phyloP scores from a whole-genome alignment of 192 early-diverging fungal genomes.

The Backusella sp. region DNA sequence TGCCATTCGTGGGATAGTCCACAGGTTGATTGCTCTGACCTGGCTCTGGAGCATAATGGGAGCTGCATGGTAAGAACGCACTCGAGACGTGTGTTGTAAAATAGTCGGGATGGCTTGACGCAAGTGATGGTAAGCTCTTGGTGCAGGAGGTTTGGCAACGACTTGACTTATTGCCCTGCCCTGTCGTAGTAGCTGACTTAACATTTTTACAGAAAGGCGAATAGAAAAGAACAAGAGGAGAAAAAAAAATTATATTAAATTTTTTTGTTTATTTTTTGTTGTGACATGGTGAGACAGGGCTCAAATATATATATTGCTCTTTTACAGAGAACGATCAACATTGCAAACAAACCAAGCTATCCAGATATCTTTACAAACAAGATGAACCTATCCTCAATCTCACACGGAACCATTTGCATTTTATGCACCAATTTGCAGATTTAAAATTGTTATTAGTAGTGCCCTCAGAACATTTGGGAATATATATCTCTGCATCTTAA shows the following conservation, averaged over 20 bases:
- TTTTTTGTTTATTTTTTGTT: not conserved
- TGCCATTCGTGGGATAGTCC: constrained; percentile 40
- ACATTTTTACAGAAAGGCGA: not conserved
- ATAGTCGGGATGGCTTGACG: not conserved
- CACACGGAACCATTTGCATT: too few relatives aligned
- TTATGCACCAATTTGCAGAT: too few relatives aligned
- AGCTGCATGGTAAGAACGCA: constrained; percentile 17
- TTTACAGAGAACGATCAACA: not conserved
- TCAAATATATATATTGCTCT: not conserved
- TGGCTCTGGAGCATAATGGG: constrained; percentile 7
- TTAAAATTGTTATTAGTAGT: too few relatives aligned
- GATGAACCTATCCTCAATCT: too few relatives aligned
- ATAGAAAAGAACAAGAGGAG: not conserved
- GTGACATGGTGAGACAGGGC: not conserved
- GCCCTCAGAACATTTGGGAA: too few relatives aligned
- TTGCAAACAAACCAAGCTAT: too few relatives aligned
- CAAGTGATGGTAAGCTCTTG: constrained; percentile 9
- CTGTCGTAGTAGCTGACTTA: constrained; percentile 7
- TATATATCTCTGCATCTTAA: too few relatives aligned
- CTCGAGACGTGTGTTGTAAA: constrained; percentile 6
- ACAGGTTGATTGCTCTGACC: constrained; percentile 26
- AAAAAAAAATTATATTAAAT: not conserved
- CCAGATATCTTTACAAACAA: too few relatives aligned
- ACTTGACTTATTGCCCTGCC: not conserved
- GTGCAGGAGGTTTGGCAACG: not conserved